Evolutionary conservation across 2,329 filamentous ascomycete genomes (phyloP), one percentile per base, ranked within the genome.

Genomic region (Fusarium continuum): DNA sequence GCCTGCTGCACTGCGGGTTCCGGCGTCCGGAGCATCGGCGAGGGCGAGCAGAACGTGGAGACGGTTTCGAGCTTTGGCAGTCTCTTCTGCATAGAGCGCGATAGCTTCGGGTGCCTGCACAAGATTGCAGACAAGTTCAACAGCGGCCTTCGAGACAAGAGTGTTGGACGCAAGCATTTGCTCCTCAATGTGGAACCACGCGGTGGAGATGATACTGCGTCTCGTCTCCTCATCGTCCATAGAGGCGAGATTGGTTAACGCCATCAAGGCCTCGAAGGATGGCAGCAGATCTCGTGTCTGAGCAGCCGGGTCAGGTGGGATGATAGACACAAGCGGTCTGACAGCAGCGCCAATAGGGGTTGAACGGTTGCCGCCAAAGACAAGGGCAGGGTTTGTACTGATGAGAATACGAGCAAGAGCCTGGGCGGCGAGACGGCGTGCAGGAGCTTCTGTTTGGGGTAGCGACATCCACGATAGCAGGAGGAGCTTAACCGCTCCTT

Each of bases 101-200:
- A 91, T 82, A 16, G 89, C 89, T 29, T 88, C 83, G 0, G 88
- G 85, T 2, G 83, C 83, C 53, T 90, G 88, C 73, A 92, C 90
- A 14, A 99, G 83, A 71, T 99, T 99, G 79, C 95, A 99, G 19
- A 97, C 83, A 4, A 99, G 83, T 75, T 99, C 93, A 22, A 92
- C 91, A 1, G 92, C 86, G 1, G 94, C 94, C 45, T 94, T 91
- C 52, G 90, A 89, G 16, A 99, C 85, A 64, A 91, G 83, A 2
- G 82, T 77, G 73, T 97, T 95, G 38, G 86, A 85, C 13, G 88
- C 90, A 2, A 98, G 84, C 2, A 98, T 80, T 16, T 93, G 85
- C 66, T 97, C 92, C 74, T 98, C 95, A 36, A 97, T 83, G 17
- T 87, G 86, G 1, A 87, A 74, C 86, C 92, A 96, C 1, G 89